Percentiles rank a stretch among this genome's conserved stretches.
Evolutionary conservation across 371 early-diverging fungal species (phyloP).

Genomic region (Circinella minor): DNA sequence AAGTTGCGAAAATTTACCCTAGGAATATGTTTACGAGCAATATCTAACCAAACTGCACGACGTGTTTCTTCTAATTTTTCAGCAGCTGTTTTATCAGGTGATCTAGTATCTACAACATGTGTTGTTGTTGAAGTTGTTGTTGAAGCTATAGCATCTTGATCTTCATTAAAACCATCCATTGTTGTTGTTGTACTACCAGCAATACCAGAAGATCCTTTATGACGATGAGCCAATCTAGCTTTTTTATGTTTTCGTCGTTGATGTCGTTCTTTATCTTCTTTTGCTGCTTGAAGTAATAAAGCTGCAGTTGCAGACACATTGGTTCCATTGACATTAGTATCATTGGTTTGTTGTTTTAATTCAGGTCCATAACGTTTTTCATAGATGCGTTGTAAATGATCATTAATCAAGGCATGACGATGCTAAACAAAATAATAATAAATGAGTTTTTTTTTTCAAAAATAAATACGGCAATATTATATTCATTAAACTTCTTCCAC

Average conservation of each 20-base stretch:
- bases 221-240: slow-evolving; percentile 14
- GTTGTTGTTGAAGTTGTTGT: neutral
- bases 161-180: too few relatives aligned
- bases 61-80: slow-evolving; percentile 38
- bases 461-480: too few relatives aligned
- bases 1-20: slow-evolving; percentile 26
- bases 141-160: too few relatives aligned
- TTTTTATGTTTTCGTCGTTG: slow-evolving; percentile 13
- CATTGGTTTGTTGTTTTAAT: slow-evolving; percentile 22
- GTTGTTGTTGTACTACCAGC: neutral
- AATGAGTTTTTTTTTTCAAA: too few relatives aligned
- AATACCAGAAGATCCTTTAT: slow-evolving; percentile 6
- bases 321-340: slow-evolving; percentile 9
- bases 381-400: slow-evolving; percentile 38
- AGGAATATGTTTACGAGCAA: slow-evolving; percentile 55
- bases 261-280: slow-evolving; percentile 40
- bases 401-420: slow-evolving; percentile 34
- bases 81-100: slow-evolving; percentile 9
- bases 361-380: slow-evolving; percentile 44
- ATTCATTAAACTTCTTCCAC: too few relatives aligned
- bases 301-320: slow-evolving; percentile 12
- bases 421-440: slow-evolving; percentile 18
- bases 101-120: neutral
- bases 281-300: slow-evolving; percentile 22
- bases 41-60: slow-evolving; percentile 45